phyloP scores from a whole-genome alignment of 2,329 filamentous ascomycete genomes.

The Neofusicoccum parvum region DNA sequence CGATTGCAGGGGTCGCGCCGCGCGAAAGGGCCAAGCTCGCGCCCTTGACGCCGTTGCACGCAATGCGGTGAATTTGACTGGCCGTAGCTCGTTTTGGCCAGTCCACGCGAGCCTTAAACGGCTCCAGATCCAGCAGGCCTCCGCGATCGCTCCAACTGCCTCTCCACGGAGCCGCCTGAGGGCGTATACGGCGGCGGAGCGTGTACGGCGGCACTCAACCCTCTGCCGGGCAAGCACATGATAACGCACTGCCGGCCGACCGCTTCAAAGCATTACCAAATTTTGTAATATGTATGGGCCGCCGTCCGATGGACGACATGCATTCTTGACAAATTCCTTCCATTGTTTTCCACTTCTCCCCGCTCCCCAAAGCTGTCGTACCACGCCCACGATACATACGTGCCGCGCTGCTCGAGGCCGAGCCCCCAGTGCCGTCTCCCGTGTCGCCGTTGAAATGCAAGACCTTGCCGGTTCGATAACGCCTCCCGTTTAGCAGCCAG shows the following conservation, averaged over 20 bases:
- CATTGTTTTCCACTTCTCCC: neutral
- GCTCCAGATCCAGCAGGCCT: constrained; percentile 15
- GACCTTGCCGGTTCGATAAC: neutral
- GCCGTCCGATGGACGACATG: neutral
- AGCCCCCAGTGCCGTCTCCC: neutral
- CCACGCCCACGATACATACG: neutral
- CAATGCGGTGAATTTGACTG: neutral
- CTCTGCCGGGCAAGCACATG: neutral
- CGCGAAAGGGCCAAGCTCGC: constrained; percentile 13
- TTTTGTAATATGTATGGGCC: constrained; percentile 8
- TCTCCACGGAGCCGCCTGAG: neutral
- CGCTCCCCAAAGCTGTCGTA: neutral
- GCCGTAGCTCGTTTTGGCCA: constrained; percentile 1
- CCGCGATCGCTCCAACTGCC: constrained; percentile 6
- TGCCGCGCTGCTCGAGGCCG: neutral
- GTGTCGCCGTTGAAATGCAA: constrained; percentile 19
- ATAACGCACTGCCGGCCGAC: constrained; percentile 2
- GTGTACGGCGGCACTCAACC: constrained; percentile 7
- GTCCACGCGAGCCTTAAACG: constrained; percentile 7
- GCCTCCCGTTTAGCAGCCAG: constrained; percentile 9
- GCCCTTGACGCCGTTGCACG: constrained; percentile 21
- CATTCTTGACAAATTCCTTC: constrained; percentile 8
- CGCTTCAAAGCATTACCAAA: constrained; percentile 20
- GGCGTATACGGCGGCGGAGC: constrained; percentile 15
- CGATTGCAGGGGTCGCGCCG: constrained; percentile 16